phyloP scores from a whole-genome alignment of 2,329 filamentous ascomycete species.

The Chaetothyriales sp. region DNA sequence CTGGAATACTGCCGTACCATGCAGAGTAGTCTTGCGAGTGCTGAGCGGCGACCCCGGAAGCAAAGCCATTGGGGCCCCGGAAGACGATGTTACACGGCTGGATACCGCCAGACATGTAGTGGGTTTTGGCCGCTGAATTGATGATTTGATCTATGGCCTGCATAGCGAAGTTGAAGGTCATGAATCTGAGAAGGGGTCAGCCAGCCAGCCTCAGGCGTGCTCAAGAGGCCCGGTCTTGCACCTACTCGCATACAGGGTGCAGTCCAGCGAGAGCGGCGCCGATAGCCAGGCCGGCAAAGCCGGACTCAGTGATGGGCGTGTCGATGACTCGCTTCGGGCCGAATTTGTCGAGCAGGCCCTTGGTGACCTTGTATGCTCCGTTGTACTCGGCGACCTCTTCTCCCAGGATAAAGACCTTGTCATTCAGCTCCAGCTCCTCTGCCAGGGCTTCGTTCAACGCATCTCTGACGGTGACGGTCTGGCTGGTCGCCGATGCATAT shows the following conservation, averaged over 20 bases:
- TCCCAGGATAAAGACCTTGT: constrained; percentile 89
- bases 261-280: constrained; percentile 90
- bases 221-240: constrained; percentile 19
- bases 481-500: constrained; percentile 51
- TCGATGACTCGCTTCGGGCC: constrained; percentile 96
- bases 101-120: constrained; percentile 99
- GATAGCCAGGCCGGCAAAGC: constrained; percentile 85
- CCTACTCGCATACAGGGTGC: constrained; percentile 66
- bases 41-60: constrained; percentile 85
- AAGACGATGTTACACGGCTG: constrained; percentile 99
- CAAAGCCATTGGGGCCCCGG: constrained; percentile 97
- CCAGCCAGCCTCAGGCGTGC: background rate
- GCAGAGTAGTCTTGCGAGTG: constrained; percentile 98
- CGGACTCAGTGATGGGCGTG: constrained; percentile 94
- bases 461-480: constrained; percentile 94
- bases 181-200: constrained; percentile 74
- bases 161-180: constrained; percentile 99
- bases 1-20: constrained; percentile 97
- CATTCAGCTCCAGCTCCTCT: constrained; percentile 88
- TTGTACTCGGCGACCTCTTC: constrained; percentile 99
- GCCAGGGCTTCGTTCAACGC: constrained; percentile 95
- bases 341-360: constrained; percentile 91
- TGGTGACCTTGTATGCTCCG: constrained; percentile 88
- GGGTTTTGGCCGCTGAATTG: constrained; percentile 97
- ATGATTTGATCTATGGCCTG: constrained; percentile 99